phyloP scores from a whole-genome alignment of 2,329 filamentous ascomycete species.

The Exophiala sp. region DNA sequence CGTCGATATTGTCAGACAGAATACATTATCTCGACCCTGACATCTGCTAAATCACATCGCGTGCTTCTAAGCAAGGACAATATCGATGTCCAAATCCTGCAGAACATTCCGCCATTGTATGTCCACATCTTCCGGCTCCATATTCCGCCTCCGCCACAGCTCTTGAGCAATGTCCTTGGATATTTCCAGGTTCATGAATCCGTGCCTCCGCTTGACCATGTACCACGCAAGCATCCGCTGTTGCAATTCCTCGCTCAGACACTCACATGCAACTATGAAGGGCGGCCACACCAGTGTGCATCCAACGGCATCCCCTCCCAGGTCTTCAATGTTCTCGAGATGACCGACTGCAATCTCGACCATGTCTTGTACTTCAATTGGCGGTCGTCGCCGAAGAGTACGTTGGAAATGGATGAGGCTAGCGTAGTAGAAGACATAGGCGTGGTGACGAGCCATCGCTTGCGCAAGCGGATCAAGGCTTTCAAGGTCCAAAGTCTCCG shows the following conservation, averaged over 20 bases:
- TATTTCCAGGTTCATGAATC: constrained; percentile 35
- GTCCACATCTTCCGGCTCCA: constrained; percentile 19
- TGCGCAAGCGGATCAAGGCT: constrained; percentile 28
- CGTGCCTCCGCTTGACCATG: constrained; percentile 33
- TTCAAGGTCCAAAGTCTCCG: constrained; percentile 19
- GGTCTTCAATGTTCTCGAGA: constrained; percentile 33
- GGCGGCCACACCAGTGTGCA: constrained; percentile 38
- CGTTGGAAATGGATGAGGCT: constrained; percentile 36
- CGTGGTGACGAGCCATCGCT: constrained; percentile 25
- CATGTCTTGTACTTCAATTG: constrained; percentile 32
- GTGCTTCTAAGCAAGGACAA: constrained; percentile 28
- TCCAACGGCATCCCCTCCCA: constrained; percentile 32
- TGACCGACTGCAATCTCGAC: constrained; percentile 34
- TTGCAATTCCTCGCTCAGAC: constrained; percentile 30
- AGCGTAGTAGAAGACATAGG: constrained; percentile 37
- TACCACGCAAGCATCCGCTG: constrained; percentile 34
- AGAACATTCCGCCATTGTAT: constrained; percentile 36
- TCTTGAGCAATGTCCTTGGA: constrained; percentile 33
- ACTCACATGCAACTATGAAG: constrained; percentile 37
- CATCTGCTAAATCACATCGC: not conserved
- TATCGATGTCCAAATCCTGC: constrained; percentile 34
- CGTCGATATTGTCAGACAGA: constrained; percentile 2
- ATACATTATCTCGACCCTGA: not conserved
- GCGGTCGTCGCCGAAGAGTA: constrained; percentile 28
- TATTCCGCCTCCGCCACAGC: constrained; percentile 32